Percentiles rank a stretch among this genome's conserved stretches.
Evolutionary conservation across 2,329 filamentous ascomycete species (phyloP).

Genomic region (Diaporthe sp.): DNA sequence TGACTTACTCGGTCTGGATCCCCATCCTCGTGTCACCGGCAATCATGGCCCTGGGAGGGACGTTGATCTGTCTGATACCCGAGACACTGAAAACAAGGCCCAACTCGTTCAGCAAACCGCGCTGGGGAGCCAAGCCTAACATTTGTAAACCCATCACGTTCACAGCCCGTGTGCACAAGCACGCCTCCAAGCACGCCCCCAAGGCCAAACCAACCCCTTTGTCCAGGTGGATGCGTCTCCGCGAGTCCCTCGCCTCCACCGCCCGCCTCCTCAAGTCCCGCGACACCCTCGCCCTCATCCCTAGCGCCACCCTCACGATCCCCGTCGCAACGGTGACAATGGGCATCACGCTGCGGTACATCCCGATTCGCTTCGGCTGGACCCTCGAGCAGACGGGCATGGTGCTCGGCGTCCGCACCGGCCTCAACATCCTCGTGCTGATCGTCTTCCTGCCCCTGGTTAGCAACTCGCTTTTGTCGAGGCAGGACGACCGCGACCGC

Average conservation of each 20-base stretch:
- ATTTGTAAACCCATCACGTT: not conserved
- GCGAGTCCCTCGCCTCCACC: not conserved
- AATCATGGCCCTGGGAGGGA: conserved; percentile 9
- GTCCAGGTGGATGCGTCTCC: not conserved
- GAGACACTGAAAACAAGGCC: conserved; percentile 13
- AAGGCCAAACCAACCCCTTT: not conserved
- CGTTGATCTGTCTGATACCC: conserved; percentile 14
- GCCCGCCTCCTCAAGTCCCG: not conserved
- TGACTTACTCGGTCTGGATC: conserved; percentile 26
- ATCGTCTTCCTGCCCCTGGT: conserved; percentile 11
- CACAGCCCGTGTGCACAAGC: not conserved
- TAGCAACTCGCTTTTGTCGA: not conserved
- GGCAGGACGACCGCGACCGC: not conserved
- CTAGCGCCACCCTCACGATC: conserved; percentile 18
- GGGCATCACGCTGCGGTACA: conserved; percentile 26
- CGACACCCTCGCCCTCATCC: conserved; percentile 1
- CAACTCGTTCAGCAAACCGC: not conserved
- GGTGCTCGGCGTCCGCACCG: conserved; percentile 20
- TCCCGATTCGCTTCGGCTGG: conserved; percentile 28
- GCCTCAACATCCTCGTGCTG: conserved; percentile 24
- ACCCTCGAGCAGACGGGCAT: conserved; percentile 14
- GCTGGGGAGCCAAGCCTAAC: not conserved
- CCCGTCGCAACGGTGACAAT: conserved; percentile 10
- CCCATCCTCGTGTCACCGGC: conserved; percentile 32
- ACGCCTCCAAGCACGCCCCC: not conserved